These are phyloP conservation scores for Lecanicillium sp. DNA, from an alignment of 2,329 filamentous ascomycete species.

Conservation along the genomic window DNA sequence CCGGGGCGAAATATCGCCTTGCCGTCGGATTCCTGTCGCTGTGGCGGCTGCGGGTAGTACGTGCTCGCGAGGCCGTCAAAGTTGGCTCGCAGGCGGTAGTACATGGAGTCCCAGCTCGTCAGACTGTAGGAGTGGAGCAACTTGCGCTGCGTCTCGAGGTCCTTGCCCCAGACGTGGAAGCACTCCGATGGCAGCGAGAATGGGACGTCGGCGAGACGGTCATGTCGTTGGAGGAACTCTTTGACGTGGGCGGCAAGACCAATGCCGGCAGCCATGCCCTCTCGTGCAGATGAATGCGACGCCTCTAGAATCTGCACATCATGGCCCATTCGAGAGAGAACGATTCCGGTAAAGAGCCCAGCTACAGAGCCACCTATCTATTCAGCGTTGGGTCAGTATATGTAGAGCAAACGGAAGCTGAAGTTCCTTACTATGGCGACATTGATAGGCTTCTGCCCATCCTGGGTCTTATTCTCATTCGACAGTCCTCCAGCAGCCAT, in stretches of 20 bases:
- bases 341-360: background rate
- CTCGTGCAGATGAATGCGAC: background rate
- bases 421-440: background rate
- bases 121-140: background rate
- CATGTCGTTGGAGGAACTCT: background rate
- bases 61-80: background rate
- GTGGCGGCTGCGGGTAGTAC: background rate
- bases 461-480: background rate
- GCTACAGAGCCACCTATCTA: conserved; percentile 1
- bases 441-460: background rate
- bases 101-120: conserved; percentile 1
- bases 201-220: background rate
- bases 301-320: background rate
- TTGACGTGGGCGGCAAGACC: background rate
- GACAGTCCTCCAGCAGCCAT: background rate
- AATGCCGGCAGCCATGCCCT: background rate
- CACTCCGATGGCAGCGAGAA: background rate
- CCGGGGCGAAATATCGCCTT: background rate
- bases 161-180: background rate
- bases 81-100: conserved; percentile 4
- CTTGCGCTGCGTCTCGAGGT: background rate
- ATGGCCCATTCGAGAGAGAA: background rate
- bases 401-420: background rate
- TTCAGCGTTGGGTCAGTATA: too few relatives aligned
- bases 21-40: background rate